These are phyloP conservation scores for Fonsecaea erecta DNA, from an alignment of 2,329 filamentous ascomycete species.

Conservation along the genomic window DNA sequence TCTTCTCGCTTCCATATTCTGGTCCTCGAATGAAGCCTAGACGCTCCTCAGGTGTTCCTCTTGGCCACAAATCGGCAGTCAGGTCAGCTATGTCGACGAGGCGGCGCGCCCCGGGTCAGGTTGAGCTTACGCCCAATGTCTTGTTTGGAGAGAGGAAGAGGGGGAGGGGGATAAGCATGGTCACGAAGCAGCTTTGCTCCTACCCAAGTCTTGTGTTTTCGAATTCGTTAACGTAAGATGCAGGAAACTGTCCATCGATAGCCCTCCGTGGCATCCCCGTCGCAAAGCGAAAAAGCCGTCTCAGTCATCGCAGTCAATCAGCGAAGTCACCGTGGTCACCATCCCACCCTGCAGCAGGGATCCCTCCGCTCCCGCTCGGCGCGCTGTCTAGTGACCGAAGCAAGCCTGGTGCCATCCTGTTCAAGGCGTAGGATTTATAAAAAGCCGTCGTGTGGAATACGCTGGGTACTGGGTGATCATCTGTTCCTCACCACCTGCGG, in stretches of 20 bases:
- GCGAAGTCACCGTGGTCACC: background rate
- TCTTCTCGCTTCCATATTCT: background rate
- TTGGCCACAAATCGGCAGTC: background rate
- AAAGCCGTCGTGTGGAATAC: background rate
- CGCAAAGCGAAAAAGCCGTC: background rate
- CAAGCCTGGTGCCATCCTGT: background rate
- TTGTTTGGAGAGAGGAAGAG: background rate
- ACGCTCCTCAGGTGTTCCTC: background rate
- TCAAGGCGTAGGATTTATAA: background rate
- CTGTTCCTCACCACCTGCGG: conserved; percentile 3
- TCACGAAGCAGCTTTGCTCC: background rate
- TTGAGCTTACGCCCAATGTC: background rate
- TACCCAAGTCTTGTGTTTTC: background rate
- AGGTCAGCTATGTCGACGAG: background rate
- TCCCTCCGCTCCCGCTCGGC: conserved; percentile 17
- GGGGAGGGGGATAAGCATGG: background rate
- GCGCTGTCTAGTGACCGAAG: conserved; percentile 4
- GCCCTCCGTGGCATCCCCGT: background rate
- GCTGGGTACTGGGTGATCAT: conserved; percentile 1
- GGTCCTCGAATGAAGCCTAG: background rate
- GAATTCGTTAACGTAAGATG: conserved; percentile 6
- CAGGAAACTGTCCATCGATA: background rate
- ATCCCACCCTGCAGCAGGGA: conserved; percentile 2
- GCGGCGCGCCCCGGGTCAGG: background rate
- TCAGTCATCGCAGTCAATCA: background rate